Base-by-base conservation (phyloP, 352 stramenopile genomes). In the Chrysophaeum taylorii region DNA sequence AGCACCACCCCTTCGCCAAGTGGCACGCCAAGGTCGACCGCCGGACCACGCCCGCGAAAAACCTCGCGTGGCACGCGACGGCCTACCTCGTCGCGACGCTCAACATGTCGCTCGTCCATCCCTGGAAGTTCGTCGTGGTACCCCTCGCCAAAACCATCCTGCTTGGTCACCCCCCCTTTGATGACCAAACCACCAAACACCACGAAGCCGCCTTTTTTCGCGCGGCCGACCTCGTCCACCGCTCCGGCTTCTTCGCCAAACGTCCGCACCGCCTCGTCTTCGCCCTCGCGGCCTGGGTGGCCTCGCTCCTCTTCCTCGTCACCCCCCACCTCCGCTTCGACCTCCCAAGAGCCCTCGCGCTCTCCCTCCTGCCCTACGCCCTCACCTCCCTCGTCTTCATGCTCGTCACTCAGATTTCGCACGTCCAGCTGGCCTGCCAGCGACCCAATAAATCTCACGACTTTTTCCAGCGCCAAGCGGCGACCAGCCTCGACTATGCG, bases 91-190 rank as follows among this genome's bases (percentile, higher is more conserved):
- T 66, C 12, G 41, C 57, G 15, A 66, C 57, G 57, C 14, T 45
- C 12, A 66, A 66, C 57, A 66, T 66, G 57, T 66, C 57, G 14
- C 2, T 43, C 33, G 36, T 45, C 12, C 57, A 66, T 36, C 57
- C 57, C 14, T 66, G 57, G 57, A 66, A 66, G 36, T 66, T 66
- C 36, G 57, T 66, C 33, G 15, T 66, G 23, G 57, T 66, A 2
- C 57, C 57, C 14, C 27, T 27, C 14, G n/a, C 18, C 9, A n/a
- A n/a, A n/a, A n/a, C n/a, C n/a, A 18, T 57, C 45, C 27, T 63
- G 25, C 31, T 14, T 2, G 0, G 35, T 1, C 31, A 45, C 33
- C 33, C 31, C 15, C n/a, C 29, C 35, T 66, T 66, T 31, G 36
- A 2, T 2, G 14, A 43, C 5, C 4, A 25, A 9, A 23, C 9